Evolutionary conservation across 2,329 filamentous ascomycete genomes (phyloP).

Genomic region (Alternaria gansuensis): DNA sequence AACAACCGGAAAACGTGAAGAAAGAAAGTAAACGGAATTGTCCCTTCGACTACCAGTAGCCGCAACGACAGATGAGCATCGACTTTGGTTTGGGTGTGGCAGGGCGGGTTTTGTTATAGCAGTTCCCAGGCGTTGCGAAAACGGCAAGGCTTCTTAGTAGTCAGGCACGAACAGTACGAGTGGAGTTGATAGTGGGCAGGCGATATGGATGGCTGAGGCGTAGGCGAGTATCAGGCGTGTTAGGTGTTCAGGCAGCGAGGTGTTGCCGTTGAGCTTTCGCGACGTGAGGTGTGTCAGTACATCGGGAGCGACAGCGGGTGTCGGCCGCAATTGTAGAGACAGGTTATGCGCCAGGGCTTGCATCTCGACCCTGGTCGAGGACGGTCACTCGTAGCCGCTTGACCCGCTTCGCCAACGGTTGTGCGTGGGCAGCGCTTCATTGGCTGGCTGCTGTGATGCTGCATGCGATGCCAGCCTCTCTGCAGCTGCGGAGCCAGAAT

Average conservation of each 20-base stretch:
- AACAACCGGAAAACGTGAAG: slow-evolving; percentile 15
- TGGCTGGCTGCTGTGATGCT: slow-evolving; percentile 34
- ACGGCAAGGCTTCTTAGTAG: slow-evolving; percentile 21
- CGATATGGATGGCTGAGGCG: slow-evolving; percentile 43
- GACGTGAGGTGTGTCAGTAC: slow-evolving; percentile 50
- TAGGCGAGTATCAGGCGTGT: slow-evolving; percentile 47
- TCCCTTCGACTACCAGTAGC: slow-evolving; percentile 52
- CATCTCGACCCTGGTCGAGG: slow-evolving; percentile 10
- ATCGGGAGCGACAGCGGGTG: slow-evolving; percentile 37
- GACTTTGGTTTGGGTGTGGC: slow-evolving; percentile 31
- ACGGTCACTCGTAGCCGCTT: slow-evolving; percentile 37
- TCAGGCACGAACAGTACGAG: slow-evolving; percentile 36
- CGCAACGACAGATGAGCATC: slow-evolving; percentile 45
- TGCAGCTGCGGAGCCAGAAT: slow-evolving; percentile 32
- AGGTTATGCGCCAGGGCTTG: slow-evolving; percentile 45
- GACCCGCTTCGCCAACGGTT: slow-evolving; percentile 23
- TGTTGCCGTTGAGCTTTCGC: slow-evolving; percentile 38
- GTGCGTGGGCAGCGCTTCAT: slow-evolving; percentile 21
- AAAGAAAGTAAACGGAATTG: slow-evolving; percentile 21
- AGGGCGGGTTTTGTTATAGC: slow-evolving; percentile 49
- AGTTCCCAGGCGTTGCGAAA: slow-evolving; percentile 26
- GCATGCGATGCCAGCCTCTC: slow-evolving; percentile 34
- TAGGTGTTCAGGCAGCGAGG: slow-evolving; percentile 43
- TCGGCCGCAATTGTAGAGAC: slow-evolving; percentile 45
- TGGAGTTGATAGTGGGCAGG: slow-evolving; percentile 17